Evolutionary conservation across 208 protist species (phyloP).

Genomic region (Trypanosomatidae sp.): DNA sequence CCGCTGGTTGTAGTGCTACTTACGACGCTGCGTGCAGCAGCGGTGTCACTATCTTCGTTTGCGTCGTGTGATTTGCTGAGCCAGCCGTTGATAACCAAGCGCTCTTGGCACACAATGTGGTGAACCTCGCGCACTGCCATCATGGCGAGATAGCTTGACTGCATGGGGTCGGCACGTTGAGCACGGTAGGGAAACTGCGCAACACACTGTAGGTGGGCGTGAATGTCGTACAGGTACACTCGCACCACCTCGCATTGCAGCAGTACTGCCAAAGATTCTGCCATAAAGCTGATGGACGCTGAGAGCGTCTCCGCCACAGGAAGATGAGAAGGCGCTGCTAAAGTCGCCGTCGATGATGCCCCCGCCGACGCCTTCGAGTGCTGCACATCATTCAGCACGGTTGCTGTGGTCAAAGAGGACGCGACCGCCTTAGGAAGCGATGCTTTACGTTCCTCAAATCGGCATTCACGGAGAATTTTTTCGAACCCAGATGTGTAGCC

Average conservation of each 20-base stretch:
- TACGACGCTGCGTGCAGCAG: background rate
- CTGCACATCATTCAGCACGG: background rate
- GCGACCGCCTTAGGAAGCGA: background rate
- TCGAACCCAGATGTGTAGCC: slow-evolving; percentile 80
- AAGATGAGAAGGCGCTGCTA: background rate
- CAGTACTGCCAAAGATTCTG: slow-evolving; percentile 74
- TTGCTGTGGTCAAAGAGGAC: background rate
- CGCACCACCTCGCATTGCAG: slow-evolving; percentile 86
- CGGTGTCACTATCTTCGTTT: slow-evolving; percentile 1
- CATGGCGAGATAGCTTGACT: slow-evolving; percentile 64
- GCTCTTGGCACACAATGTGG: slow-evolving; percentile 64
- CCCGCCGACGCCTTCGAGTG: background rate
- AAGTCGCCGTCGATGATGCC: background rate
- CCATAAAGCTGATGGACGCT: slow-evolving; percentile 56
- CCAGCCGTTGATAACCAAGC: slow-evolving; percentile 76
- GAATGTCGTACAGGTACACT: slow-evolving; percentile 83
- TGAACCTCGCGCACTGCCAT: slow-evolving; percentile 86
- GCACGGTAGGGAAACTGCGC: slow-evolving; percentile 58
- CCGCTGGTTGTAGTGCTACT: slow-evolving; percentile 27
- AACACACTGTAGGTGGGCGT: slow-evolving; percentile 67
- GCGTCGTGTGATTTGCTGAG: slow-evolving; percentile 26
- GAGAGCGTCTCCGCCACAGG: slow-evolving; percentile 33
- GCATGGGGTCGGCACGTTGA: slow-evolving; percentile 61
- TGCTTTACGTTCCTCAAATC: slow-evolving; percentile 1
- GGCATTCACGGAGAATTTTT: slow-evolving; percentile 36